These are phyloP conservation scores for Aegilops longissima DNA, from an alignment of 176 grass and related monocot genomes.

Conservation along the genomic window DNA sequence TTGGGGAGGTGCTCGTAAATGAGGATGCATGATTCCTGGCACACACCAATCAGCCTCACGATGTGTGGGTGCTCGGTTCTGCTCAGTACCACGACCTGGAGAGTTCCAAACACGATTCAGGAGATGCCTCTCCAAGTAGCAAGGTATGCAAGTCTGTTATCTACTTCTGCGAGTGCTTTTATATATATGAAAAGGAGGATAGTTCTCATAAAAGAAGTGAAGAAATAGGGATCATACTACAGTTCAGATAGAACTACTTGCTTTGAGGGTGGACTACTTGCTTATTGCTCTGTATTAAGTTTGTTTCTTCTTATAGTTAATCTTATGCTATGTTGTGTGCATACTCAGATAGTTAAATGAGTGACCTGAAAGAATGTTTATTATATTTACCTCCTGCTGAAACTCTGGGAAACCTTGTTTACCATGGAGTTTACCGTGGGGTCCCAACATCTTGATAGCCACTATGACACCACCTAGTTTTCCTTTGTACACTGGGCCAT, in stretches of 20 bases:
- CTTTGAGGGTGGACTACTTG: too few species aligned
- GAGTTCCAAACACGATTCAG: too few species aligned
- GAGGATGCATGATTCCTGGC: conserved; percentile 42
- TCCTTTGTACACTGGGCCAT: conserved; percentile 51
- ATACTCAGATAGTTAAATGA: not conserved
- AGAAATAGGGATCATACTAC: too few species aligned
- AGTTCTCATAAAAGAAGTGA: too few species aligned
- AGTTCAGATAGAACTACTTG: too few species aligned
- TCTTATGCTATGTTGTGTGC: not conserved
- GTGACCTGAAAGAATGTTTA: too few species aligned
- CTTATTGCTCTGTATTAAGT: not conserved
- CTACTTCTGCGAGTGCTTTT: too few species aligned
- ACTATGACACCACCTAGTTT: conserved; percentile 17
- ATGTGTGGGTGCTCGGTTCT: conserved; percentile 67
- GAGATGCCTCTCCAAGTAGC: too few species aligned
- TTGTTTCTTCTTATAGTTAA: not conserved
- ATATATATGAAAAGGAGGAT: too few species aligned
- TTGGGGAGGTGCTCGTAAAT: conserved; percentile 10
- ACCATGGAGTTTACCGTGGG: not conserved
- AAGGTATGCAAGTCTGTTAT: too few species aligned
- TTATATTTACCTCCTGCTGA: conserved; percentile 48
- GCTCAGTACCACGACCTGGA: conserved; percentile 18
- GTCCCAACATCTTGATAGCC: conserved; percentile 57
- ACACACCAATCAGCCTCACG: conserved; percentile 63
- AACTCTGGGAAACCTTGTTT: conserved; percentile 50